Percentiles rank a stretch among this genome's conserved stretches.
phyloP scores from a whole-genome alignment of 1,139 yeast genomes.

The Meyerozyma guilliermondii region DNA sequence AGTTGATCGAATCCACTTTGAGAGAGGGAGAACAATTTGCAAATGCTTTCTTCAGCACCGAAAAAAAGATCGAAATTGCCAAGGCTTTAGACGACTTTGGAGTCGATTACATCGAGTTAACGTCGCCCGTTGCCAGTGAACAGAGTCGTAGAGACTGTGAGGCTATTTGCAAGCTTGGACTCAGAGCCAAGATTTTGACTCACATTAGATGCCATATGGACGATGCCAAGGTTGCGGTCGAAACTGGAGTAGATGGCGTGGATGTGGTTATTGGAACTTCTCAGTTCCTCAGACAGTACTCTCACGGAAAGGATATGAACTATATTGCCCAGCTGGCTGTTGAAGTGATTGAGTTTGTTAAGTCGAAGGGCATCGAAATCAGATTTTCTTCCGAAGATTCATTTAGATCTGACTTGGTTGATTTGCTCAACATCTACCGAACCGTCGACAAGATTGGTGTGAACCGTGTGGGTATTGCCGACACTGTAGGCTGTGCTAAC shows the following conservation, averaged over 20 bases:
- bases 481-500: constrained; percentile 98
- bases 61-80: constrained; percentile 95
- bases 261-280: constrained; percentile 98
- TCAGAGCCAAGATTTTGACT: constrained; percentile 86
- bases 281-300: constrained; percentile 87
- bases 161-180: constrained; percentile 95
- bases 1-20: constrained; percentile 89
- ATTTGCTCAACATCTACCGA: constrained; percentile 88
- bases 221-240: constrained; percentile 94
- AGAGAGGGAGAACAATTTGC: constrained; percentile 99
- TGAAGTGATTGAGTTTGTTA: constrained; percentile 96
- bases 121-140: constrained; percentile 97
- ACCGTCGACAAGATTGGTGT: constrained; percentile 98
- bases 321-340: constrained; percentile 95
- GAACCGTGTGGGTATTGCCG: constrained; percentile 98
- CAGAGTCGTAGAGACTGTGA: constrained; percentile 93
- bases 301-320: constrained; percentile 98
- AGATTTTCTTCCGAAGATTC: constrained; percentile 97
- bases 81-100: constrained; percentile 97
- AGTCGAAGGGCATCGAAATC: constrained; percentile 94
- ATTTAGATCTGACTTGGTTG: constrained; percentile 95
- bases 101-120: constrained; percentile 94
- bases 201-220: constrained; percentile 99
- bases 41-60: constrained; percentile 92
- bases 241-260: constrained; percentile 98